Conservation (phyloP, 352 stramenopile genomes). For the Phytophthora hybrid region DNA sequence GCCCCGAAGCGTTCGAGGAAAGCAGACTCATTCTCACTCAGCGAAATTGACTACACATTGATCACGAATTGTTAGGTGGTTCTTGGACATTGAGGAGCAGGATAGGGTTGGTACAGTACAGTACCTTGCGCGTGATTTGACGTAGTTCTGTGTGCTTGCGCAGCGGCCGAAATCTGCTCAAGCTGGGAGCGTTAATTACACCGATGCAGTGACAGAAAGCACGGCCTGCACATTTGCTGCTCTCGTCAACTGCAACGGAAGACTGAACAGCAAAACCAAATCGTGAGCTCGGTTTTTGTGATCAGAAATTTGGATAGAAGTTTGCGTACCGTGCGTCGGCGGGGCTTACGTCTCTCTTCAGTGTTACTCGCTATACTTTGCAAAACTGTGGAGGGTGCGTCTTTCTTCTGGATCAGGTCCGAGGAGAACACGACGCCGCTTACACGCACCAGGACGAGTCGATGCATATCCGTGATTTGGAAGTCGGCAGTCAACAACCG, state of each 20-base stretch:
- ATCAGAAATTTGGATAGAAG: background rate
- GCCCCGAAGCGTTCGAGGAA: constrained; percentile 70
- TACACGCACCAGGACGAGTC: constrained; percentile 64
- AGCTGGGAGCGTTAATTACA: constrained; percentile 12
- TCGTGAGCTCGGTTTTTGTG: background rate
- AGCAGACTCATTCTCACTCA: constrained; percentile 64
- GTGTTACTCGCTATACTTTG: background rate
- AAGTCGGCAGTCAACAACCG: constrained; percentile 64
- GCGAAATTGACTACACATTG: constrained; percentile 53
- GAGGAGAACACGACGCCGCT: constrained; percentile 67
- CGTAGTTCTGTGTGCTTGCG: constrained; percentile 47
- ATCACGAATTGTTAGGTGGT: background rate
- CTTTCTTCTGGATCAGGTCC: constrained; percentile 47
- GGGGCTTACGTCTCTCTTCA: background rate
- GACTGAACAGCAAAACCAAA: constrained; percentile 18
- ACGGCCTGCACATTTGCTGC: constrained; percentile 47
- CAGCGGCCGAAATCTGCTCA: constrained; percentile 25
- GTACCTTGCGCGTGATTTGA: constrained; percentile 70
- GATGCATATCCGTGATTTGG: constrained; percentile 60
- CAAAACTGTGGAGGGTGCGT: background rate
- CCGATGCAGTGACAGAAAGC: constrained; percentile 62
- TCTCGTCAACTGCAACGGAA: constrained; percentile 20
- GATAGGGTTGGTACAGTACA: background rate
- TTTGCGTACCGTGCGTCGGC: constrained; percentile 22
- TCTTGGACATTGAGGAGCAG: background rate